phyloP scores from a whole-genome alignment of 805 yeast genomes.

The Blastobotrys americana region DNA sequence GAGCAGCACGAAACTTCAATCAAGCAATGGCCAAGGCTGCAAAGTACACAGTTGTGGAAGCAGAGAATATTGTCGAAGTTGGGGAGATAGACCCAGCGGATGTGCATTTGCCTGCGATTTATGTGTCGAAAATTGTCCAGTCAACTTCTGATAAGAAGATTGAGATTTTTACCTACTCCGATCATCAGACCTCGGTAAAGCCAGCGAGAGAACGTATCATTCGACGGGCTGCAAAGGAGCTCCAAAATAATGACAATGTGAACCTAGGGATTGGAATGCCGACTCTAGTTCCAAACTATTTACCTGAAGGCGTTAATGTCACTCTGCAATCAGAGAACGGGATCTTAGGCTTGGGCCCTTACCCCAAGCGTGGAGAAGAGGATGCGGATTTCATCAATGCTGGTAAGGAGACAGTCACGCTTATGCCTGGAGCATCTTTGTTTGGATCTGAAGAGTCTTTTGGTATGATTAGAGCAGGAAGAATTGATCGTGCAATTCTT shows the following conservation, averaged over 20 bases:
- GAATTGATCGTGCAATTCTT: constrained; percentile 35
- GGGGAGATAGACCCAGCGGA: constrained; percentile 39
- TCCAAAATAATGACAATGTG: constrained; percentile 33
- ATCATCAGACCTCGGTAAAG: constrained; percentile 15
- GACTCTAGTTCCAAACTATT: constrained; percentile 35
- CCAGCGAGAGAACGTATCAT: constrained; percentile 31
- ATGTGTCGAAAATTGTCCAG: constrained; percentile 34
- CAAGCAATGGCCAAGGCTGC: constrained; percentile 38
- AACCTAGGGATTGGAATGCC: constrained; percentile 42
- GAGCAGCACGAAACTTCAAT: constrained; percentile 40
- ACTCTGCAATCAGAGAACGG: constrained; percentile 42
- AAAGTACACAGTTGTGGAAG: constrained; percentile 38
- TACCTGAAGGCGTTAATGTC: constrained; percentile 31
- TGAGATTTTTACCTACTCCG: constrained; percentile 30
- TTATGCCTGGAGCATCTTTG: constrained; percentile 35
- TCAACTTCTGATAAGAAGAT: constrained; percentile 37
- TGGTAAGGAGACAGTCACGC: constrained; percentile 41
- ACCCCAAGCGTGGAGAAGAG: constrained; percentile 33
- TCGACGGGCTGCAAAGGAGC: constrained; percentile 37
- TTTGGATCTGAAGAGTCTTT: constrained; percentile 42
- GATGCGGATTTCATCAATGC: constrained; percentile 41
- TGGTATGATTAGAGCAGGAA: constrained; percentile 40
- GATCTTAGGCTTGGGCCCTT: constrained; percentile 39
- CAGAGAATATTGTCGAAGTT: constrained; percentile 40
- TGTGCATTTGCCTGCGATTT: constrained; percentile 38